Conservation (phyloP, 2,329 filamentous ascomycete species). For the Chaetomium strumarium region DNA sequence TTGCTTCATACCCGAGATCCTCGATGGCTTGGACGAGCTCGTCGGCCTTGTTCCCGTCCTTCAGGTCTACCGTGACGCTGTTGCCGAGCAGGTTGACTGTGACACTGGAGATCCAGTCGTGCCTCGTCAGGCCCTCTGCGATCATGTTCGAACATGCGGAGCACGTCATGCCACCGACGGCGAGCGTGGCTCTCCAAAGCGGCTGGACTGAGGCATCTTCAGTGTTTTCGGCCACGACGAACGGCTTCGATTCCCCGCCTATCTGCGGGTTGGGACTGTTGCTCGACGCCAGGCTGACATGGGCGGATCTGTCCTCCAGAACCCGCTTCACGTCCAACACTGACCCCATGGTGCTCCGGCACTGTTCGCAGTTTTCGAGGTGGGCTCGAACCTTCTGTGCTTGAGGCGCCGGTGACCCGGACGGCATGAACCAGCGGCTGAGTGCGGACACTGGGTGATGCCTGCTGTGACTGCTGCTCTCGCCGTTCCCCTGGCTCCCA, state of each 20-base stretch:
- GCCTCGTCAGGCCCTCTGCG: slow-evolving; percentile 52
- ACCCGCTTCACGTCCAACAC: slow-evolving; percentile 16
- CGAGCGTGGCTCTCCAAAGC: slow-evolving; percentile 25
- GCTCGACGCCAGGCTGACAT: slow-evolving; percentile 2
- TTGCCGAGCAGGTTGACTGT: slow-evolving; percentile 61
- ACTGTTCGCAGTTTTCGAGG: slow-evolving; percentile 40
- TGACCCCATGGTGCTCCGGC: slow-evolving; percentile 14
- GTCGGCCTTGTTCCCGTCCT: slow-evolving; percentile 37
- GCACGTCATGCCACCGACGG: slow-evolving; percentile 67
- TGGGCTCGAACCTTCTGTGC: slow-evolving; percentile 31
- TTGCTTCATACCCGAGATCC: slow-evolving; percentile 62
- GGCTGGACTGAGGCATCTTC: slow-evolving; percentile 17
- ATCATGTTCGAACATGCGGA: slow-evolving; percentile 61
- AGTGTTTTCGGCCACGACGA: slow-evolving; percentile 33
- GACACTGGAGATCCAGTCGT: slow-evolving; percentile 52
- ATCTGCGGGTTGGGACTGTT: background rate
- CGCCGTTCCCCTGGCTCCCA: slow-evolving; percentile 17
- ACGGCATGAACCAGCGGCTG: slow-evolving; percentile 26
- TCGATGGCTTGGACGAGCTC: slow-evolving; percentile 52
- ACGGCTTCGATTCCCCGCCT: slow-evolving; percentile 22
- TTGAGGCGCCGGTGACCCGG: slow-evolving; percentile 18
- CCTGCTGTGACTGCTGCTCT: slow-evolving; percentile 14
- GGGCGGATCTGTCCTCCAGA: slow-evolving; percentile 9
- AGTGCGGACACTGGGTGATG: slow-evolving; percentile 12
- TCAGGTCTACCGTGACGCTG: slow-evolving; percentile 56